A percentile compares a stretch with the other conserved stretches of the same genome.
These are phyloP conservation scores for Boletus edulis DNA, from an alignment of 768 basidiomycete species.

Conservation along the genomic window DNA sequence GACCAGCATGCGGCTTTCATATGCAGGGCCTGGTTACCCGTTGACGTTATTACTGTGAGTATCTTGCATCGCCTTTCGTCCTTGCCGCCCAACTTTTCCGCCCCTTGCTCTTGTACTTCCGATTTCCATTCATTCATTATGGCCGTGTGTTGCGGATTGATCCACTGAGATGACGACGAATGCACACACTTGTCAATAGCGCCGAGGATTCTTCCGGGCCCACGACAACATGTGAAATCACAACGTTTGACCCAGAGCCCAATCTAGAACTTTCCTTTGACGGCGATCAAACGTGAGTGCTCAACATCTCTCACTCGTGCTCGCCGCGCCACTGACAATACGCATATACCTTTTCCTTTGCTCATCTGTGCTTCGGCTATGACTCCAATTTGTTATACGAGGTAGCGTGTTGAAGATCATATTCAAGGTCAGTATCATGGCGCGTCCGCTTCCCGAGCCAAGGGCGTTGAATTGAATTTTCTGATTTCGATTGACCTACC, in stretches of 20 bases:
- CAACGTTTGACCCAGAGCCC: constrained; percentile 82
- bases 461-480: neutral
- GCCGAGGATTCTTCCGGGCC: constrained; percentile 79
- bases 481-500: neutral
- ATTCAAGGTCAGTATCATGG: constrained; percentile 57
- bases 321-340: constrained; percentile 7
- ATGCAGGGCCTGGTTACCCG: constrained; percentile 74
- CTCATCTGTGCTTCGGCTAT: neutral
- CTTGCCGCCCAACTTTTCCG: neutral
- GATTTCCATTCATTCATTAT: neutral
- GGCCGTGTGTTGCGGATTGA: neutral
- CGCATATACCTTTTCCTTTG: neutral
- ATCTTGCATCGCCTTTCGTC: neutral
- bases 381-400: neutral
- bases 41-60: constrained; percentile 77
- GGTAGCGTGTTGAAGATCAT: constrained; percentile 76
- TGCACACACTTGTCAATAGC: constrained; percentile 33
- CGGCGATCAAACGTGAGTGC: constrained; percentile 52
- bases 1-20: constrained; percentile 85
- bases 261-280: constrained; percentile 80
- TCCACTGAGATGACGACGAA: constrained; percentile 5
- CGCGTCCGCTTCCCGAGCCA: neutral
- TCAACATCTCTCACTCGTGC: neutral
- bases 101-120: neutral
- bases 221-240: constrained; percentile 83